These are phyloP conservation scores for Dacryopinax spathularia DNA, from an alignment of 768 basidiomycete species.

Conservation along the genomic window DNA sequence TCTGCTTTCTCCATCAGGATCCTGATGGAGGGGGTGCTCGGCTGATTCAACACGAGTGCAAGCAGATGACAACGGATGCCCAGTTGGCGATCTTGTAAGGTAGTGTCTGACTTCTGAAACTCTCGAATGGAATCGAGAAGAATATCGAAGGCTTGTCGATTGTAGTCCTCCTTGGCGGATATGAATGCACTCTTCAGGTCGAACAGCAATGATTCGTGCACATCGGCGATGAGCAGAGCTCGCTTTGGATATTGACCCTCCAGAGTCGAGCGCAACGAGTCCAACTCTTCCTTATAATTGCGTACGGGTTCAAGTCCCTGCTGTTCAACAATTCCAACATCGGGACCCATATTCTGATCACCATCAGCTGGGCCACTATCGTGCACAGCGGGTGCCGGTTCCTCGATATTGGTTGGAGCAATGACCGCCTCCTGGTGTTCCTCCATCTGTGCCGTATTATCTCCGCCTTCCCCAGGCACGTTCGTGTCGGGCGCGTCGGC, in stretches of 20 bases:
- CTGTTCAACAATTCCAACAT: constrained; percentile 2
- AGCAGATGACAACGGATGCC: constrained; percentile 74
- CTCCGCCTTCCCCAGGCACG: too few species aligned
- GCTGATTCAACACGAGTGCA: constrained; percentile 68
- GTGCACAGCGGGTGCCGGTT: constrained; percentile 3
- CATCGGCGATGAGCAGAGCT: constrained; percentile 68
- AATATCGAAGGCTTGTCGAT: constrained; percentile 49
- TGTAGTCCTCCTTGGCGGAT: constrained; percentile 42
- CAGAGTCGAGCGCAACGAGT: constrained; percentile 49
- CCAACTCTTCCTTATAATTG: constrained; percentile 47
- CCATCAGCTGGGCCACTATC: constrained; percentile 12
- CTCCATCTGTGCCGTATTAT: background rate
- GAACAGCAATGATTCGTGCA: constrained; percentile 76
- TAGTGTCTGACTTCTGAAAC: constrained; percentile 42
- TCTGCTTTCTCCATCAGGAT: constrained; percentile 33
- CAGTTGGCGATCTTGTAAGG: constrained; percentile 52
- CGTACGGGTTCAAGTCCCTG: constrained; percentile 5
- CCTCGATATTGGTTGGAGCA: background rate
- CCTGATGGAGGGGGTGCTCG: constrained; percentile 40
- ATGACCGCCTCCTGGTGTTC: constrained; percentile 5
- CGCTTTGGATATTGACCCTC: constrained; percentile 49
- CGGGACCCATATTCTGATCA: background rate
- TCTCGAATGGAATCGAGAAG: constrained; percentile 66
- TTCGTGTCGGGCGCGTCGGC: constrained; percentile 22
- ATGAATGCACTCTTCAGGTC: constrained; percentile 75